Percentiles rank a stretch among this genome's conserved stretches.
These are phyloP conservation scores for Verruconis gallopava DNA, from an alignment of 2,329 filamentous ascomycete genomes.

Conservation along the genomic window DNA sequence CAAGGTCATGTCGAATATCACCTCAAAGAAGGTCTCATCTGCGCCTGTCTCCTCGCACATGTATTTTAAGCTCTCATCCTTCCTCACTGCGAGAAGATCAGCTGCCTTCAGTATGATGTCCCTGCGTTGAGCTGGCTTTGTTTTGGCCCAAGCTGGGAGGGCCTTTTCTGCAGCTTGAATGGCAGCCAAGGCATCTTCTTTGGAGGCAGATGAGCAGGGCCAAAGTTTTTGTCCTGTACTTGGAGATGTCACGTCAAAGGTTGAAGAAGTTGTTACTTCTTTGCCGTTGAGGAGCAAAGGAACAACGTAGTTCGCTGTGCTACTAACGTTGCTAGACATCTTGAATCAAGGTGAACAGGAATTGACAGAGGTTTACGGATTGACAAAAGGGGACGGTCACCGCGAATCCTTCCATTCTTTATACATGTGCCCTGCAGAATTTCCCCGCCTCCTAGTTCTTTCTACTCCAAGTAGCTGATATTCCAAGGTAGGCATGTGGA, in stretches of 20 bases:
- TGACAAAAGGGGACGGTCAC: too few species aligned
- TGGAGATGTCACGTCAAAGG: constrained; percentile 47
- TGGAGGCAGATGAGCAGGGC: constrained; percentile 43
- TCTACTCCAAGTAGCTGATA: too few species aligned
- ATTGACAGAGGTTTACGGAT: too few species aligned
- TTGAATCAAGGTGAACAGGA: too few species aligned
- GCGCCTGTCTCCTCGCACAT: constrained; percentile 48
- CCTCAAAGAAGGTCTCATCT: constrained; percentile 21
- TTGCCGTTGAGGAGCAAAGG: constrained; percentile 38
- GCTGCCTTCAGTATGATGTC: constrained; percentile 59
- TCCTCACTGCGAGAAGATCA: constrained; percentile 46
- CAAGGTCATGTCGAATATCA: constrained; percentile 28
- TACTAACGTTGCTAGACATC: background rate
- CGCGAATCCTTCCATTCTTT: too few species aligned
- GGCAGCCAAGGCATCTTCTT: constrained; percentile 42
- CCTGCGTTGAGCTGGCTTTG: constrained; percentile 47
- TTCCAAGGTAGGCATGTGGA: too few species aligned
- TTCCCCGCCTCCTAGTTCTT: too few species aligned
- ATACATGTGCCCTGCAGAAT: too few species aligned
- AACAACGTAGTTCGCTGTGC: constrained; percentile 16
- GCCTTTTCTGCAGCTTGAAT: constrained; percentile 51
- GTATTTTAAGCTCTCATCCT: constrained; percentile 47
- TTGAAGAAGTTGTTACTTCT: constrained; percentile 33
- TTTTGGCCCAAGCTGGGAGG: constrained; percentile 55
- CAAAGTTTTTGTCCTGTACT: constrained; percentile 39